These are phyloP conservation scores for Exserohilum turcica DNA, from an alignment of 2,329 filamentous ascomycete genomes.

Conservation along the genomic window DNA sequence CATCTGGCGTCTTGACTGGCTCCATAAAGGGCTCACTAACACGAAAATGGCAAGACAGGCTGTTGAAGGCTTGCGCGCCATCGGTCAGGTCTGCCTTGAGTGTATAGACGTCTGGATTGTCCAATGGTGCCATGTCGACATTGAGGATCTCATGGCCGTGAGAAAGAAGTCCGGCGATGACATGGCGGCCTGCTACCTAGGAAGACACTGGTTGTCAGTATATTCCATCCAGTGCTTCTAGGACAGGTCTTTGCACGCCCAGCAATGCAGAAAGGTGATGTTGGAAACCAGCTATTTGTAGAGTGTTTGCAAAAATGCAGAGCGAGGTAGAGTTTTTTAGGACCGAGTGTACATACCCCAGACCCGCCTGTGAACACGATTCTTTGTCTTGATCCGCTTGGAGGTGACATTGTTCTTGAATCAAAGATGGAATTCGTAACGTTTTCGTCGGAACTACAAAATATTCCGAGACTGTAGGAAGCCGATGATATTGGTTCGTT, in stretches of 20 bases:
- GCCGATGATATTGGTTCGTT: not conserved
- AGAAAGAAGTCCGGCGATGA: constrained; percentile 57
- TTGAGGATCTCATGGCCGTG: constrained; percentile 60
- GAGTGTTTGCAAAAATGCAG: not conserved
- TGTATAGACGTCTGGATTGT: constrained; percentile 56
- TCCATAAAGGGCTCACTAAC: constrained; percentile 51
- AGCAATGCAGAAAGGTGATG: not conserved
- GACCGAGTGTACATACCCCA: constrained; percentile 47
- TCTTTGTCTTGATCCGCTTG: constrained; percentile 32
- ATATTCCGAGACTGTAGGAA: not conserved
- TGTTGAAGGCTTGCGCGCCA: constrained; percentile 61
- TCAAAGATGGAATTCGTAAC: not conserved
- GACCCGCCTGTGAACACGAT: constrained; percentile 62
- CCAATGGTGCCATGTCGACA: constrained; percentile 55
- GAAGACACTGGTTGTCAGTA: not conserved
- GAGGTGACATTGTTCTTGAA: constrained; percentile 9
- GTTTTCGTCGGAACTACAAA: not conserved
- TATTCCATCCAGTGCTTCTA: no score
- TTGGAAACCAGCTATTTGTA: not conserved
- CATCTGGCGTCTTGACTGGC: constrained; percentile 54
- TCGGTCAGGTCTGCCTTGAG: constrained; percentile 62
- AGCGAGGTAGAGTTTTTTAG: not conserved
- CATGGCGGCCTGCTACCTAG: constrained; percentile 46
- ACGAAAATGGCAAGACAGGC: constrained; percentile 60
- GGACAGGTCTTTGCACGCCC: not conserved